phyloP scores from a whole-genome alignment of 2,329 filamentous ascomycete genomes.

The Alternaria ethzedia region DNA sequence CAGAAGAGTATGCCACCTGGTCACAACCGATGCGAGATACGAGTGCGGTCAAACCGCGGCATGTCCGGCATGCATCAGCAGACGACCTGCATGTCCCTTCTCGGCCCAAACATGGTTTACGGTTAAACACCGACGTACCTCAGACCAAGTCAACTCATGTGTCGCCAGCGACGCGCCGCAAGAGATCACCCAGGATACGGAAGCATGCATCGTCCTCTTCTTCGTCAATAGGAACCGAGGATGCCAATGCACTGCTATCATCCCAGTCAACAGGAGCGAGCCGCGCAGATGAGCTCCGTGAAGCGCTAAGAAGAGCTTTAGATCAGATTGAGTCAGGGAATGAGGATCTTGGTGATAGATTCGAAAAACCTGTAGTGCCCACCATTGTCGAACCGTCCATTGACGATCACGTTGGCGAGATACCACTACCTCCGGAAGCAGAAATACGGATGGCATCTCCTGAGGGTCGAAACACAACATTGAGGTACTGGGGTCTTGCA shows the following conservation, averaged over 20 bases:
- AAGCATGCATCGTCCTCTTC: constrained; percentile 16
- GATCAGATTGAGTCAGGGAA: constrained; percentile 1
- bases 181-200: constrained; percentile 13
- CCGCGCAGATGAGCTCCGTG: constrained; percentile 23
- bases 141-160: constrained; percentile 27
- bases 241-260: constrained; percentile 10
- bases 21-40: constrained; percentile 8
- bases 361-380: constrained; percentile 7
- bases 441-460: constrained; percentile 25
- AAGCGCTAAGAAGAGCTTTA: constrained; percentile 26
- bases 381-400: constrained; percentile 21
- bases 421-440: constrained; percentile 26
- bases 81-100: constrained; percentile 10
- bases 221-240: constrained; percentile 11
- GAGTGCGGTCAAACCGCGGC: background rate
- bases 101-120: constrained; percentile 15
- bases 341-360: background rate
- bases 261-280: constrained; percentile 27
- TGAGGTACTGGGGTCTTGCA: constrained; percentile 30
- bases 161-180: constrained; percentile 27
- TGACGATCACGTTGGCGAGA: constrained; percentile 23
- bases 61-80: constrained; percentile 13
- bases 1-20: constrained; percentile 13
- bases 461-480: constrained; percentile 11
- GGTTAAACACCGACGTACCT: constrained; percentile 28